These are phyloP conservation scores for Aspergillus indologenus DNA, from an alignment of 495 filamentous ascomycete genomes.

Conservation along the genomic window DNA sequence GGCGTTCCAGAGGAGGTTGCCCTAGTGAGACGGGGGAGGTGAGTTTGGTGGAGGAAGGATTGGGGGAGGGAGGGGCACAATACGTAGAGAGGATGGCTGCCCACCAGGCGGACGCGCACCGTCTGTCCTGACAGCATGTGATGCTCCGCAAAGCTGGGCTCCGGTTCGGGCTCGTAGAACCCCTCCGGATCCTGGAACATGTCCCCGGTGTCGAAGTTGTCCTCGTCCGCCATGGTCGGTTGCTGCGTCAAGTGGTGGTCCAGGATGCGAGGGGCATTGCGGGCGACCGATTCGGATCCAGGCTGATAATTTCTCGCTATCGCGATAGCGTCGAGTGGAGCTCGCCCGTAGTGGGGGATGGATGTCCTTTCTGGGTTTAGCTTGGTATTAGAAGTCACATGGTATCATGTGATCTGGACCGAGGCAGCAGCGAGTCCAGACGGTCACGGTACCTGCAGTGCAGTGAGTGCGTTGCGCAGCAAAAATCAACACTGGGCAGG, in stretches of 20 bases:
- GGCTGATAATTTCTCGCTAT: conserved; percentile 13
- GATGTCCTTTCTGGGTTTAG: conserved; percentile 3
- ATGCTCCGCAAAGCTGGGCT: conserved; percentile 66
- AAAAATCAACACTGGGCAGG: too few species aligned
- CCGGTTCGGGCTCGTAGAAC: conserved; percentile 69
- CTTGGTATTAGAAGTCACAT: conserved; percentile 10
- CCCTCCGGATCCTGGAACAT: conserved; percentile 77
- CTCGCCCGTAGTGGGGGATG: conserved; percentile 10
- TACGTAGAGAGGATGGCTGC: conserved; percentile 87
- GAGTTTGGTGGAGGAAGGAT: conserved; percentile 3
- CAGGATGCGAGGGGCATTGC: neutral
- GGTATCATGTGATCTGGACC: conserved; percentile 18
- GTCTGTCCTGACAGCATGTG: conserved; percentile 61
- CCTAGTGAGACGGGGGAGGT: conserved; percentile 42
- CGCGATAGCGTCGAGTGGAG: conserved; percentile 10
- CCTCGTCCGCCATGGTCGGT: conserved; percentile 28
- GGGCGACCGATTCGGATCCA: neutral
- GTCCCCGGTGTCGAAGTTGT: conserved; percentile 44
- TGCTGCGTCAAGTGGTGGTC: neutral
- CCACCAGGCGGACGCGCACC: conserved; percentile 77
- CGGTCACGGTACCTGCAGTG: conserved; percentile 15
- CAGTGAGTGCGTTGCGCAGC: neutral
- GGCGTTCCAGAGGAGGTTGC: conserved; percentile 90
- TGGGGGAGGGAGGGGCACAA: conserved; percentile 17
- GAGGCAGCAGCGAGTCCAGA: conserved; percentile 10